Base-by-base conservation (phyloP, 805 yeast species). In the Schwanniomyces yamadae region DNA sequence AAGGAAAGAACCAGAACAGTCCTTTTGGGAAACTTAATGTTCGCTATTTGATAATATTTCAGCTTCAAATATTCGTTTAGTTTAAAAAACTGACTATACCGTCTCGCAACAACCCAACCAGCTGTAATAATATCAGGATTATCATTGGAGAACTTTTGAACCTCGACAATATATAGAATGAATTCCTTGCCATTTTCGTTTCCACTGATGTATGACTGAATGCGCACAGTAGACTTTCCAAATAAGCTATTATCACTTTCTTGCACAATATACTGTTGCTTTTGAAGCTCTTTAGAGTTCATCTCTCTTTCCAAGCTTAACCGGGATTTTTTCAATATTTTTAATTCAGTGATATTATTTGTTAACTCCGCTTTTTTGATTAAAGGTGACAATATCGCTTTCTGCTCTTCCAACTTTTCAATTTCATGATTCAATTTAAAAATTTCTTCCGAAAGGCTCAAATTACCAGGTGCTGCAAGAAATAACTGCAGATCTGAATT, bases 81-180 rank as follows among this genome's bases (percentile, higher is more conserved):
- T 42, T 73, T 76, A 58, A 71, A 80, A 56, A 90, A 90, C 52
- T 91, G 96, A 48, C 85, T 85, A 52, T 80, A 90, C 39, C 98
- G 67, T 46, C 96, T 65, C 0, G 95, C 91, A n/a, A 89, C 84
- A 35, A 86, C 78, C 97, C 97, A 91, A 0, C 87, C 84, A 0
- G 90, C 87, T 2, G 76, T 66, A 4, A 72, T 69, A 6, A 63
- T 54, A 3, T 65, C 70, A 3, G 75, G 76, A 20, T 58, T 53
- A 5, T 60, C 60, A 28, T 54, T 57, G 50, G 63, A 54, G 30
- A 50, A 55, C 31, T 80, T 82, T 35, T 79, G 81, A 4, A 91
- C 86, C 48, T 82, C 88, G 20, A 91, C 82, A 19, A 87, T 73
- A 57, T 90, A 90, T 33, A 84, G 64, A 4, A 79, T 77, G 42